These are phyloP conservation scores for Alternaria triticina DNA, from an alignment of 2,329 filamentous ascomycete genomes.

Conservation along the genomic window DNA sequence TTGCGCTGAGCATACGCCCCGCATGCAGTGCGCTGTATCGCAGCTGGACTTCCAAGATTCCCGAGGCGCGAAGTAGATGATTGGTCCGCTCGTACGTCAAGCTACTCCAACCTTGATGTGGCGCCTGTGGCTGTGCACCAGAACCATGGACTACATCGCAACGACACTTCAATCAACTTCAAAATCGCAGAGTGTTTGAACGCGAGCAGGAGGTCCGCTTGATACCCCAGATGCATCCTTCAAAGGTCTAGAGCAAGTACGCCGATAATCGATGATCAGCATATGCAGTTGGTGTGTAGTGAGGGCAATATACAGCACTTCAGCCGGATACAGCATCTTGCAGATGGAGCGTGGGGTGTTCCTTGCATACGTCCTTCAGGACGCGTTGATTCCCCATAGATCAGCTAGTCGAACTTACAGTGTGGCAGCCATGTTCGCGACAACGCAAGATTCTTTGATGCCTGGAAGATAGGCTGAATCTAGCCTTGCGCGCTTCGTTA, in stretches of 20 bases:
- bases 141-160: background rate
- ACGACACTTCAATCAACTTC: background rate
- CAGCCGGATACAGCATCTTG: background rate
- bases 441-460: no score
- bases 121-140: background rate
- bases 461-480: no score
- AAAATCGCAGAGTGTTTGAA: background rate
- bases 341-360: background rate
- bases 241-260: background rate
- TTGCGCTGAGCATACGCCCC: background rate
- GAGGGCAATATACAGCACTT: background rate
- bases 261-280: background rate
- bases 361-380: background rate
- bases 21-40: background rate
- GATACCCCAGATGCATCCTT: background rate
- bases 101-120: background rate
- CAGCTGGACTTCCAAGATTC: background rate
- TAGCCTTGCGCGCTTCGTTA: no score
- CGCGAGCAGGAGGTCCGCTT: background rate
- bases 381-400: background rate
- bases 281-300: background rate
- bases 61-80: background rate
- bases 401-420: background rate
- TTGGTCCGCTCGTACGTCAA: background rate
- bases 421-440: no score